A percentile compares a stretch with the other conserved stretches of the same genome.
Evolutionary conservation across 2,329 filamentous ascomycete genomes (phyloP).

Genomic region (Alternaria alternata): DNA sequence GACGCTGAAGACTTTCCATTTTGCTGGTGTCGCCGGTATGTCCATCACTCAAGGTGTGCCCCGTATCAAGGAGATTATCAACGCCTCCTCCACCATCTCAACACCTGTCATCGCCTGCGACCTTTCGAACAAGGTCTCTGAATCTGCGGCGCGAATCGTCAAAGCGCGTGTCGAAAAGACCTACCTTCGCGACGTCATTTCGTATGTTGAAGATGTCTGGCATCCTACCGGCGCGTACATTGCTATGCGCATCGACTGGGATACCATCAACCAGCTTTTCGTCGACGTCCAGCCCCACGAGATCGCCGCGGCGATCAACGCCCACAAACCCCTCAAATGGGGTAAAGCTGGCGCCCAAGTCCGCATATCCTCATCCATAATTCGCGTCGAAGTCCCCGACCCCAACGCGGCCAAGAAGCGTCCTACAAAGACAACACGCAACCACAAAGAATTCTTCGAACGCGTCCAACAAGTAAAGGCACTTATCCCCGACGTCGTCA

Average conservation of each 20-base stretch:
- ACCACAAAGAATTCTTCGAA: slow-evolving; percentile 71
- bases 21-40: slow-evolving; percentile 99
- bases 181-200: slow-evolving; percentile 80
- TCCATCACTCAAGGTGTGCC: slow-evolving; percentile 99
- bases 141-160: slow-evolving; percentile 85
- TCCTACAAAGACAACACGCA: slow-evolving; percentile 40
- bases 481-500: slow-evolving; percentile 79
- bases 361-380: slow-evolving; percentile 54
- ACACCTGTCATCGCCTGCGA: slow-evolving; percentile 93
- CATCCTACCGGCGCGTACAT: slow-evolving; percentile 78
- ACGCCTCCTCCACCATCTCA: slow-evolving; percentile 91
- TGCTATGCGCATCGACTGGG: slow-evolving; percentile 80
- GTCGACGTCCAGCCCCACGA: slow-evolving; percentile 78
- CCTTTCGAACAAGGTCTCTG: slow-evolving; percentile 75
- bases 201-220: slow-evolving; percentile 89
- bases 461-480: slow-evolving; percentile 87
- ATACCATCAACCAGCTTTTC: slow-evolving; percentile 80
- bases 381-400: slow-evolving; percentile 76
- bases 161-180: slow-evolving; percentile 97
- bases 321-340: slow-evolving; percentile 84
- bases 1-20: slow-evolving; percentile 99
- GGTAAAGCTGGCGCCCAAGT: slow-evolving; percentile 68
- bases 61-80: slow-evolving; percentile 99
- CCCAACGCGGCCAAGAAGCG: slow-evolving; percentile 38
- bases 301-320: slow-evolving; percentile 78